Evolutionary conservation across 1,139 yeast species (phyloP).

Genomic region (Saccharomyces hybrid): DNA sequence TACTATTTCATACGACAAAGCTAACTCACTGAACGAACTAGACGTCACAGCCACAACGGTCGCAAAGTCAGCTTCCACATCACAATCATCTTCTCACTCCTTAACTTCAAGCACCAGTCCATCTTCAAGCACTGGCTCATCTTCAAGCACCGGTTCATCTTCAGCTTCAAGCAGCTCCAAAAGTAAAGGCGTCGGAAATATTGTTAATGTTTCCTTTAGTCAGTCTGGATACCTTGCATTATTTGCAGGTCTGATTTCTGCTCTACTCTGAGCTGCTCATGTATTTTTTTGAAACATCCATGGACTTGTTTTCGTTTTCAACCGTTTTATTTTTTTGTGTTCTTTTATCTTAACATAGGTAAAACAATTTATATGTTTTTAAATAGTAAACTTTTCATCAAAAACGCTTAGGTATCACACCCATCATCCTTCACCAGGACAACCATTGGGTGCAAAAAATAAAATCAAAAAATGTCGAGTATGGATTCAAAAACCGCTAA

Average conservation of each 20-base stretch:
- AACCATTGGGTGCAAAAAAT: too few relatives aligned
- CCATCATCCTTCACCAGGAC: neutral
- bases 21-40: constrained; percentile 37
- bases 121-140: neutral
- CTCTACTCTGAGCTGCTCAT: constrained; percentile 10
- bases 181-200: constrained; percentile 16
- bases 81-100: constrained; percentile 14
- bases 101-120: constrained; percentile 9
- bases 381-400: neutral
- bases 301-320: neutral
- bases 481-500: neutral
- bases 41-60: constrained; percentile 30
- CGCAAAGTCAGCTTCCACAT: constrained; percentile 24
- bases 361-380: neutral
- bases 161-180: constrained; percentile 8
- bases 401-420: neutral
- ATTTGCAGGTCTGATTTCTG: constrained; percentile 8
- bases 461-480: neutral
- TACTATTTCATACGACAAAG: constrained; percentile 43
- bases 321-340: neutral
- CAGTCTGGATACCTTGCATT: constrained; percentile 14
- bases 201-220: constrained; percentile 4
- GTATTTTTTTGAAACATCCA: neutral
- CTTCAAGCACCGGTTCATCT: constrained; percentile 9
- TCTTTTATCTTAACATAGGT: neutral